phyloP scores from a whole-genome alignment of 2,329 filamentous ascomycete species.

The Paecilomyces formosus region DNA sequence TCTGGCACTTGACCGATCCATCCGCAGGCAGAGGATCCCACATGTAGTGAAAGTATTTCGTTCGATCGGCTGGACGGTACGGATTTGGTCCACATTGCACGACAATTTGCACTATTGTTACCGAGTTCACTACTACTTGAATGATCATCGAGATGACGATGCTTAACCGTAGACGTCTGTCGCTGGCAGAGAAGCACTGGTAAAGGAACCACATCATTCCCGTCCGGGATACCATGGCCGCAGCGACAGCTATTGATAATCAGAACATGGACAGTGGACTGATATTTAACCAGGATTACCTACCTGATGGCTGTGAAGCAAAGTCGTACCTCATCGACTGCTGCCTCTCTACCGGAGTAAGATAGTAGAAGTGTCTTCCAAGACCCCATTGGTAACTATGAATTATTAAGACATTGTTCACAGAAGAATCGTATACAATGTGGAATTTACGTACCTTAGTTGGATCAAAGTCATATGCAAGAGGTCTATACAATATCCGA shows the following conservation, averaged over 20 bases:
- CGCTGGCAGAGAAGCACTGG: constrained; percentile 24
- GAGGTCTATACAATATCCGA: constrained; percentile 23
- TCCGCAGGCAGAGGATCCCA: constrained; percentile 28
- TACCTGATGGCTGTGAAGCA: constrained; percentile 17
- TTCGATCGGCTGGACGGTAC: constrained; percentile 20
- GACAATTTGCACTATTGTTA: constrained; percentile 27
- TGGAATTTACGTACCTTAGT: constrained; percentile 15
- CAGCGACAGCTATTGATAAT: constrained; percentile 19
- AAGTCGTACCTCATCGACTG: constrained; percentile 22
- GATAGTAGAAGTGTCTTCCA: constrained; percentile 25
- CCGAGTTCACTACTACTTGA: constrained; percentile 24
- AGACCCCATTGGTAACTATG: constrained; percentile 21
- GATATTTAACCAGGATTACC: neutral
- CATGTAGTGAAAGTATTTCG: constrained; percentile 31
- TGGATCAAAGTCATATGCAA: constrained; percentile 25
- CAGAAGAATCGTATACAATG: too few relatives aligned
- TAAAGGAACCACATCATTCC: constrained; percentile 31
- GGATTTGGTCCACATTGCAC: constrained; percentile 29
- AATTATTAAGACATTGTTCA: neutral
- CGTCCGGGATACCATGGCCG: constrained; percentile 27
- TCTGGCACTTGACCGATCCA: constrained; percentile 27
- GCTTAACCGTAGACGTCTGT: constrained; percentile 19
- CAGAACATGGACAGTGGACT: constrained; percentile 6
- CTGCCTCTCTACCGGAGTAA: constrained; percentile 14
- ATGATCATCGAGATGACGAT: constrained; percentile 25